phyloP scores from a whole-genome alignment of 768 basidiomycete genomes.

The Coprinellus micaceus region DNA sequence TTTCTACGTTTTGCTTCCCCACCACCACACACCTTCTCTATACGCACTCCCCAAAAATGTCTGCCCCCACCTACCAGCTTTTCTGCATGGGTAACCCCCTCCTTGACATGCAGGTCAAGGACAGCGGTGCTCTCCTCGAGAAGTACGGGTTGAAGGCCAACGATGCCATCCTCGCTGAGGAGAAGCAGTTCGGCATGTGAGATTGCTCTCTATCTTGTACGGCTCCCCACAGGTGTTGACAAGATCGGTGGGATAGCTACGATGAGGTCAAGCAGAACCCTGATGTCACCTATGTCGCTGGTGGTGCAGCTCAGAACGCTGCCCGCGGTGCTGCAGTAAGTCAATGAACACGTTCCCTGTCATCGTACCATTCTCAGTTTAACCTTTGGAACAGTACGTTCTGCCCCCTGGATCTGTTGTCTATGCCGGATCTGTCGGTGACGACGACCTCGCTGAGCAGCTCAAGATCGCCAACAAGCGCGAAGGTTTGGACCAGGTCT shows the following conservation, averaged over 20 bases:
- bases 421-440: constrained; percentile 91
- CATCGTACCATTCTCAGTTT: background rate
- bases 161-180: constrained; percentile 92
- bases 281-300: constrained; percentile 87
- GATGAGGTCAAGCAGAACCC: constrained; percentile 77
- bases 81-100: constrained; percentile 96
- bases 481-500: constrained; percentile 85
- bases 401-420: constrained; percentile 86
- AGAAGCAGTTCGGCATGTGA: constrained; percentile 84
- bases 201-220: constrained; percentile 24
- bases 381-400: constrained; percentile 63
- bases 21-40: constrained; percentile 5
- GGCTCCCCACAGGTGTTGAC: too few relatives aligned
- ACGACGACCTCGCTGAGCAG: constrained; percentile 88
- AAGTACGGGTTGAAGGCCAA: constrained; percentile 92
- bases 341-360: constrained; percentile 6
- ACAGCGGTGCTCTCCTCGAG: constrained; percentile 78
- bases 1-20: background rate
- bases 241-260: too few relatives aligned
- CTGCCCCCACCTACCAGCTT: constrained; percentile 52
- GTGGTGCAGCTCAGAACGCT: constrained; percentile 95
- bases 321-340: constrained; percentile 94
- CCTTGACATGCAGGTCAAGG: constrained; percentile 90
- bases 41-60: constrained; percentile 25
- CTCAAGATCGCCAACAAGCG: constrained; percentile 86